These are phyloP conservation scores for Daldinia sp. DNA, from an alignment of 2,329 filamentous ascomycete species.

Conservation along the genomic window DNA sequence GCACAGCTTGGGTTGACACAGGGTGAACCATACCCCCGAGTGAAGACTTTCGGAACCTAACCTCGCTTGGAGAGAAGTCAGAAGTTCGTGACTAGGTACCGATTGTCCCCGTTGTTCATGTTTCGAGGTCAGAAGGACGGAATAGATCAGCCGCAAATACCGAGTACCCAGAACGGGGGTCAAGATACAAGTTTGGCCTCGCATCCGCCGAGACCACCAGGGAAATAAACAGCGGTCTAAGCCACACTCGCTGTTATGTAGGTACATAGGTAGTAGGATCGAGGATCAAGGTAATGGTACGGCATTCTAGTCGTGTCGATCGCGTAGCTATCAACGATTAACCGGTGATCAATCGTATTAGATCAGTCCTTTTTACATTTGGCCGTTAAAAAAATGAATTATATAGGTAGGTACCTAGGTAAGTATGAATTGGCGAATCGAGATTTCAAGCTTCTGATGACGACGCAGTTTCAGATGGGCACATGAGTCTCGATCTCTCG, in stretches of 20 bases:
- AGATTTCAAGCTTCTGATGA: constrained; percentile 2
- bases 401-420: no score
- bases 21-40: constrained; percentile 1
- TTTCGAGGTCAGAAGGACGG: constrained; percentile 11
- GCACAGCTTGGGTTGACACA: not conserved
- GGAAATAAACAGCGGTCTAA: not conserved
- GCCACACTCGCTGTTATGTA: not conserved
- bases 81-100: constrained; percentile 7
- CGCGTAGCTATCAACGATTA: not conserved
- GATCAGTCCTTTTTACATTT: not conserved
- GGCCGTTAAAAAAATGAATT: not conserved
- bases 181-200: constrained; percentile 25
- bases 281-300: not conserved
- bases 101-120: not conserved
- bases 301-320: not conserved
- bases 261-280: no score
- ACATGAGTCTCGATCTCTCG: constrained; percentile 1
- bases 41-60: not conserved
- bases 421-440: constrained; percentile 8
- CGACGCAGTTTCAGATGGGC: not conserved
- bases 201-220: not conserved
- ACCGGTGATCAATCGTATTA: not conserved
- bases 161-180: constrained; percentile 3
- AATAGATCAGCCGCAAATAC: constrained; percentile 16
- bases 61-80: constrained; percentile 5